Evolutionary conservation across 768 basidiomycete species (phyloP).

Genomic region (Hypholoma sublateritium): DNA sequence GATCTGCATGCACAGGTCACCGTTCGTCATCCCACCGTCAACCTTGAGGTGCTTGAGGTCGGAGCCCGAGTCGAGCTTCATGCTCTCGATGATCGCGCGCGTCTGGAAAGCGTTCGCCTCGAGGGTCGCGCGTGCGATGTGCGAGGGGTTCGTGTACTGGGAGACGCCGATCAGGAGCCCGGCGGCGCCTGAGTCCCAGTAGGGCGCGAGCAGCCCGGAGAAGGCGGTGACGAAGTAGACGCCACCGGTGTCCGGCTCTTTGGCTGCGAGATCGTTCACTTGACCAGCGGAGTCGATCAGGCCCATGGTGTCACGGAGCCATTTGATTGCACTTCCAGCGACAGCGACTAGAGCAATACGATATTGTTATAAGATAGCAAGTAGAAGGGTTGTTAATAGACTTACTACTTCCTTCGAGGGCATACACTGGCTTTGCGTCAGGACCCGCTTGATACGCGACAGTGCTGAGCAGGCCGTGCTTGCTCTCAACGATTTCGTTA

Average conservation of each 20-base stretch:
- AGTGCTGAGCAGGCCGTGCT: constrained; percentile 87
- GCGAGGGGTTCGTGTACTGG: constrained; percentile 86
- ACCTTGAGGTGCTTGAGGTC: constrained; percentile 88
- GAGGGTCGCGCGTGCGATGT: constrained; percentile 92
- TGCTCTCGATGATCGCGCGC: constrained; percentile 91
- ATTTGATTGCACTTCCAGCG: constrained; percentile 94
- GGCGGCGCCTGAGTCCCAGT: constrained; percentile 94
- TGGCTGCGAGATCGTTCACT: constrained; percentile 81
- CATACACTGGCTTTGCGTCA: constrained; percentile 79
- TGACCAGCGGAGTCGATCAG: constrained; percentile 80
- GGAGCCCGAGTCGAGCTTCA: constrained; percentile 84
- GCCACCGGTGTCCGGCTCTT: constrained; percentile 79
- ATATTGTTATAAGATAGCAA: background rate
- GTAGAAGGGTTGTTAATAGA: constrained; percentile 13
- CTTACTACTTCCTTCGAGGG: constrained; percentile 92
- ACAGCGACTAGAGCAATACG: constrained; percentile 65
- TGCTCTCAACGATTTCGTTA: constrained; percentile 78
- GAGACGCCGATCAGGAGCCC: constrained; percentile 85
- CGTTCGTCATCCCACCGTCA: constrained; percentile 98
- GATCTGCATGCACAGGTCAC: constrained; percentile 83
- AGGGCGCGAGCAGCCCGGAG: constrained; percentile 93
- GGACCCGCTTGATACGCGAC: constrained; percentile 91
- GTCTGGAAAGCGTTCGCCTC: constrained; percentile 98
- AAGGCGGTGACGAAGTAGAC: constrained; percentile 98
- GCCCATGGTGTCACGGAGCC: constrained; percentile 90